These are phyloP conservation scores for Oidiodendron maius DNA, from an alignment of 495 filamentous ascomycete genomes.

Conservation along the genomic window DNA sequence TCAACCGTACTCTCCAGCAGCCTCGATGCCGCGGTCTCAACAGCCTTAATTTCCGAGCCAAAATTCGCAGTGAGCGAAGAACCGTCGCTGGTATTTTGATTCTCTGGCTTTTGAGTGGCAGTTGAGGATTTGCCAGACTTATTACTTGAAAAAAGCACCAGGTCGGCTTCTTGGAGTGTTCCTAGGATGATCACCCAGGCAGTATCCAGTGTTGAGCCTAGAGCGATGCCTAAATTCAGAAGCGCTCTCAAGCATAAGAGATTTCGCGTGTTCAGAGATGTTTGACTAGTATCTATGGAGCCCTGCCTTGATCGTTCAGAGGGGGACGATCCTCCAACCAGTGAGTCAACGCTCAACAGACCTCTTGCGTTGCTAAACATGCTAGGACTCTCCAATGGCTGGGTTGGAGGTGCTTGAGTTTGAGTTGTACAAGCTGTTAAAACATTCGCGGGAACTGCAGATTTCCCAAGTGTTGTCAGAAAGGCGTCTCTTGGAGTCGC, in stretches of 20 bases:
- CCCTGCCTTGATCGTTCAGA: slow-evolving; percentile 47
- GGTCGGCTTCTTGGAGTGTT: slow-evolving; percentile 84
- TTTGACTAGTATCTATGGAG: slow-evolving; percentile 35
- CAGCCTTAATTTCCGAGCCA: slow-evolving; percentile 73
- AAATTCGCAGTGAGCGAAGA: slow-evolving; percentile 55
- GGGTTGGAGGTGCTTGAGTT: slow-evolving; percentile 32
- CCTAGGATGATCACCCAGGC: slow-evolving; percentile 90
- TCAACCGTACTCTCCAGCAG: slow-evolving; percentile 87
- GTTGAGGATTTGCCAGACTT: slow-evolving; percentile 38
- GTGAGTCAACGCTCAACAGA: slow-evolving; percentile 57
- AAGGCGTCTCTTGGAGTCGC: slow-evolving; percentile 89
- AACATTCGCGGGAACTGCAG: slow-evolving; percentile 76
- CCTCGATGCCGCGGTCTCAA: slow-evolving; percentile 79
- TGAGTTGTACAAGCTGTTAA: slow-evolving; percentile 48
- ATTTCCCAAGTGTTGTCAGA: slow-evolving; percentile 86
- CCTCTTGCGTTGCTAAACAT: slow-evolving; percentile 59
- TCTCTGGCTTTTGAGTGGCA: slow-evolving; percentile 26
- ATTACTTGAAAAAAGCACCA: slow-evolving; percentile 62
- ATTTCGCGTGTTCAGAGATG: slow-evolving; percentile 78
- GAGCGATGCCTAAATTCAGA: slow-evolving; percentile 87
- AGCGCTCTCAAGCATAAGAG: slow-evolving; percentile 84
- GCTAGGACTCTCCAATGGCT: slow-evolving; percentile 40
- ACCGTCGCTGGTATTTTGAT: slow-evolving; percentile 36
- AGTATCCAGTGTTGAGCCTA: slow-evolving; percentile 77
- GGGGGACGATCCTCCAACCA: slow-evolving; percentile 43